Base-by-base conservation (phyloP, 192 early-diverging fungal species). In the Linnemannia elongata region DNA sequence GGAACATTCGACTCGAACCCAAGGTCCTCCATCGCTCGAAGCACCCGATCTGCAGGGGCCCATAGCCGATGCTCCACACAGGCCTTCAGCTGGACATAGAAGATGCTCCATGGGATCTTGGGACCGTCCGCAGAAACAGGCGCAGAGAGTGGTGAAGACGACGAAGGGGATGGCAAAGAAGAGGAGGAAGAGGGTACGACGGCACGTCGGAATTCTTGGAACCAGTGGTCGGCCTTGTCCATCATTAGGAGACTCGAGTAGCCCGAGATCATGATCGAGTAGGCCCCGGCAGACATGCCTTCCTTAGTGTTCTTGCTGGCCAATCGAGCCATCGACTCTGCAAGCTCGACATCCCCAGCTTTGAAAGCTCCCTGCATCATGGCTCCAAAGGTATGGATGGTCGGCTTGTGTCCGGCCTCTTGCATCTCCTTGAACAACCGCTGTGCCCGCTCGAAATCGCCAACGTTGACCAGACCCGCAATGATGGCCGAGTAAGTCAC, bases 341-440 rank as follows among this genome's bases (percentile, higher is more conserved):
- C 85, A 27, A 81, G 49, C 3, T 35, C 20, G 17, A 74, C 72
- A 49, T 81, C 42, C 0, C 76, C 74, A 4, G 17, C 49, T 52
- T 72, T 79, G 72, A 87, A 55, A 0, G 85, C 85, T 0, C 85
- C 79, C 41, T 87, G 85, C 75, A 87, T 87, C 85, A 87, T 45
- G 22, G 85, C 79, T 13, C 85, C 85, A 75, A 75, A 87, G 4
- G 72, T 73, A 20, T 87, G 76, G 27, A 87, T 81, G 7, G 85
- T 47, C 8, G 85, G 85, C 54, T 12, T 27, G n/a, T 69, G 39
- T 6, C 72, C 76, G 4, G 60, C 75, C 33, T 52, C 42, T 15
- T 78, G 41, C 85, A 87, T 87, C 79, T 74, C 75, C 30, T 78
- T 66, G 45, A 60, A 78, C 18, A 75, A 5, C 38, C 44, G 27